These are phyloP conservation scores for Diutina pseudorugosa DNA, from an alignment of 1,139 yeast genomes.

Conservation along the genomic window DNA sequence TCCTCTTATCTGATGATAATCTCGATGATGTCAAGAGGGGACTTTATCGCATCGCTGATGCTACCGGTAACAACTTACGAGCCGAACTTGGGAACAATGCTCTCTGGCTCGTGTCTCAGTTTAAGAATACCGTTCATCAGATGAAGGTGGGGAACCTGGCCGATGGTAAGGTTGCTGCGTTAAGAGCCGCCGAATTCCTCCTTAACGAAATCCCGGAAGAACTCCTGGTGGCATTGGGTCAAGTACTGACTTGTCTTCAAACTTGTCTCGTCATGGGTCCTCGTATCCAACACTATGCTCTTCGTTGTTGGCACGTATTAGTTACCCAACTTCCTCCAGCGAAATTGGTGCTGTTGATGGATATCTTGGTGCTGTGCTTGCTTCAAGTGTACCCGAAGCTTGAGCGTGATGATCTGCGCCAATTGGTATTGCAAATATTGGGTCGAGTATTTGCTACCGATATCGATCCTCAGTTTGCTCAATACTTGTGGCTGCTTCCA, in stretches of 20 bases:
- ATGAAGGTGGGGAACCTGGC: neutral
- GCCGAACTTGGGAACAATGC: neutral
- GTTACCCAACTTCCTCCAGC: constrained; percentile 37
- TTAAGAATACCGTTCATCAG: neutral
- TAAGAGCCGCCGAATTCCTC: constrained; percentile 19
- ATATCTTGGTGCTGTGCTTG: constrained; percentile 31
- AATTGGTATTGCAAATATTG: constrained; percentile 34
- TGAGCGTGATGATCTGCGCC: constrained; percentile 28
- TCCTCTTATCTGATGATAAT: neutral
- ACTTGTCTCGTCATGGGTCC: constrained; percentile 52
- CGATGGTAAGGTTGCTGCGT: neutral
- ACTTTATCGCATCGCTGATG: neutral
- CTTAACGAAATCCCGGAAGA: constrained; percentile 19
- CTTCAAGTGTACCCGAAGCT: constrained; percentile 55
- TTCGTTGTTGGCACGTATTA: constrained; percentile 56
- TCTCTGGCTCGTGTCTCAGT: neutral
- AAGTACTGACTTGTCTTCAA: constrained; percentile 77
- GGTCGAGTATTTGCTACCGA: constrained; percentile 25
- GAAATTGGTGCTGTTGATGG: constrained; percentile 37
- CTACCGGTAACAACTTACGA: neutral
- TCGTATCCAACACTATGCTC: constrained; percentile 48
- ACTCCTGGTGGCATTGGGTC: constrained; percentile 58
- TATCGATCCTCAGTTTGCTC: constrained; percentile 28
- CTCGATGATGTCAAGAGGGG: neutral
- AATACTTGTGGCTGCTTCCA: constrained; percentile 29